Conservation (phyloP, 208 protist species). For the Willaertia magna region DNA sequence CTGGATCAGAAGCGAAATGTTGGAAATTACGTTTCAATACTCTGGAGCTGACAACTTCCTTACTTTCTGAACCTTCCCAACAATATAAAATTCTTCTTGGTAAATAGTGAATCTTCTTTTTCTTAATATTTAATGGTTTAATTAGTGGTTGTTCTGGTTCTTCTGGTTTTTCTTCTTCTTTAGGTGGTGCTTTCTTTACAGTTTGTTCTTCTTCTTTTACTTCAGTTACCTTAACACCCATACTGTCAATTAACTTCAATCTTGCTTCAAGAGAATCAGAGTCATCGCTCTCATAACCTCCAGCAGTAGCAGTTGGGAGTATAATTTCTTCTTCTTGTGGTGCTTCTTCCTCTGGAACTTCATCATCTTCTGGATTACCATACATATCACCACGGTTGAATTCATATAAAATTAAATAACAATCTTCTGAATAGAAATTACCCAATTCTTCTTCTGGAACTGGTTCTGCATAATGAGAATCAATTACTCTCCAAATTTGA, state of each 20-base stretch:
- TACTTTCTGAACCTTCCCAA: not conserved
- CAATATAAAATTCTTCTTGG: not conserved
- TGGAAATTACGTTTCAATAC: not conserved
- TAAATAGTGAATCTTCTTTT: not conserved
- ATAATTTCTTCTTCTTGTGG: not conserved
- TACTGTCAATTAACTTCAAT: not conserved
- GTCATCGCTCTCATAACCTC: not conserved
- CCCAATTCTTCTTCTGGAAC: not conserved
- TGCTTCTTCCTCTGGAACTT: not conserved
- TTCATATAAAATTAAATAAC: slow-evolving; percentile 4
- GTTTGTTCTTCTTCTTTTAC: not conserved
- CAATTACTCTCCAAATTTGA: not conserved
- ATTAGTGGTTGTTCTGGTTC: not conserved
- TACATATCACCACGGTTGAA: not conserved
- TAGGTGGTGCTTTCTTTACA: not conserved
- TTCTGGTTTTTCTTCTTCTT: not conserved
- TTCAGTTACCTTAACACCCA: not conserved
- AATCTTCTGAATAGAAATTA: not conserved
- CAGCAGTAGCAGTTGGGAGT: not conserved
- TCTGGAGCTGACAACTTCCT: not conserved
- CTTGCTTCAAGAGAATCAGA: not conserved
- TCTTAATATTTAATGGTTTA: not conserved
- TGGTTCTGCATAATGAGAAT: not conserved
- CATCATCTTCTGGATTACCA: not conserved
- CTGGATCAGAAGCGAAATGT: not conserved